Conservation (phyloP, 768 basidiomycete species). For the Strobilomyces dryophilus region DNA sequence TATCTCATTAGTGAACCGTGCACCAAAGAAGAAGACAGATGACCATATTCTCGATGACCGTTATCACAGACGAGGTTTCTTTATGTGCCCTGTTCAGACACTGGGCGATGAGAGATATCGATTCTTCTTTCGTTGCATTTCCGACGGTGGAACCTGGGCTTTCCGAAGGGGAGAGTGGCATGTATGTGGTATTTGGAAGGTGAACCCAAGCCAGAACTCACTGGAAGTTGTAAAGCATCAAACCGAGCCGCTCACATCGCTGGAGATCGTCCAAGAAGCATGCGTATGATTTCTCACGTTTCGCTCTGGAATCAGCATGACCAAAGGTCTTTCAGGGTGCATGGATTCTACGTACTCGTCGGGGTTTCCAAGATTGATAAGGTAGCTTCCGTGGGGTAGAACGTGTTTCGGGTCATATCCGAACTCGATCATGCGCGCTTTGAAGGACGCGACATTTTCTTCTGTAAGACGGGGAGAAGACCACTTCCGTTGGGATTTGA, state of each 20-base stretch:
- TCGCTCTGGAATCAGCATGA: slow-evolving; percentile 38
- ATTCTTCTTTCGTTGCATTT: slow-evolving; percentile 52
- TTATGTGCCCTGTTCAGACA: slow-evolving; percentile 73
- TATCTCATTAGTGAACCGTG: neutral
- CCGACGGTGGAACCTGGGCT: slow-evolving; percentile 87
- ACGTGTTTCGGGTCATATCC: too few relatives aligned
- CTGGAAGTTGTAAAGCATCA: slow-evolving; percentile 84
- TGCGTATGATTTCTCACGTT: slow-evolving; percentile 65
- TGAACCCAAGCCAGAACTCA: slow-evolving; percentile 34
- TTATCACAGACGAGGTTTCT: slow-evolving; percentile 52
- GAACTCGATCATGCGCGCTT: slow-evolving; percentile 21
- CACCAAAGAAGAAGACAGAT: neutral
- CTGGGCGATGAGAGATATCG: slow-evolving; percentile 61
- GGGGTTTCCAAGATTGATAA: slow-evolving; percentile 81
- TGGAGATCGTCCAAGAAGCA: slow-evolving; percentile 83
- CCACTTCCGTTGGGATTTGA: slow-evolving; percentile 87
- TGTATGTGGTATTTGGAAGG: neutral
- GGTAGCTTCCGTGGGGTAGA: slow-evolving; percentile 61
- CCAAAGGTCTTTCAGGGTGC: too few relatives aligned
- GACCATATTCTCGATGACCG: slow-evolving; percentile 85
- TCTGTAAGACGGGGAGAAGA: slow-evolving; percentile 53
- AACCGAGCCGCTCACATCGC: slow-evolving; percentile 72
- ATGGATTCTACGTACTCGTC: slow-evolving; percentile 49
- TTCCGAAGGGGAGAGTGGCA: slow-evolving; percentile 1
- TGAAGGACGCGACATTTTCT: slow-evolving; percentile 54